A percentile compares a stretch with the other conserved stretches of the same genome.
Conservation (phyloP, 176 grass and related monocot genomes). For the Puya raimondii region DNA sequence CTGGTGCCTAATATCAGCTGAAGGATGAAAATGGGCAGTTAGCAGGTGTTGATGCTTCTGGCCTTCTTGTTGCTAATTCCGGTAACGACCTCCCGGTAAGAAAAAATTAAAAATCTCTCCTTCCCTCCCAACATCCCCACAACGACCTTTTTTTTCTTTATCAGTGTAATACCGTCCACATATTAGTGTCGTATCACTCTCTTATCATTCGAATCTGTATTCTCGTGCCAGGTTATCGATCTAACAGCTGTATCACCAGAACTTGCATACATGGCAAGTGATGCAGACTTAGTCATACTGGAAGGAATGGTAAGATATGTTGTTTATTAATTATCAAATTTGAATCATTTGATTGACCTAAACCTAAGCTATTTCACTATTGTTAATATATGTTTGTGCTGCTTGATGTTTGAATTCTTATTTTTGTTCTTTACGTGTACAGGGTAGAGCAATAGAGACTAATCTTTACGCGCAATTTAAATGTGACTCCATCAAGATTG, state of each 20-base stretch:
- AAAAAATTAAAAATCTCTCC: conserved; percentile 6
- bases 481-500: conserved; percentile 96
- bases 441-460: conserved; percentile 95
- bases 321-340: not conserved
- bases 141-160: not conserved
- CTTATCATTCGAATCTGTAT: conserved; percentile 12
- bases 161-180: not conserved
- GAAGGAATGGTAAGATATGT: conserved; percentile 82
- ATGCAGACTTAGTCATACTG: conserved; percentile 75
- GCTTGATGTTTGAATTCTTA: not conserved
- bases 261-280: conserved; percentile 60
- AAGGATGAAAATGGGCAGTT: conserved; percentile 85
- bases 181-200: not conserved
- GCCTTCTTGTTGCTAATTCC: conserved; percentile 83
- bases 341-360: not conserved
- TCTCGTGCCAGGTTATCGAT: conserved; percentile 75
- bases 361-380: not conserved
- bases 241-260: conserved; percentile 74
- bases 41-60: conserved; percentile 68
- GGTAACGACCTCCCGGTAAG: conserved; percentile 94
- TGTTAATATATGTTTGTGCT: not conserved
- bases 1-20: conserved; percentile 38
- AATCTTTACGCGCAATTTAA: conserved; percentile 89
- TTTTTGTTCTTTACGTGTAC: conserved; percentile 10
- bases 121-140: not conserved